Evolutionary conservation across 208 protist species (phyloP).

Genomic region (Acanthamoeba royreba): DNA sequence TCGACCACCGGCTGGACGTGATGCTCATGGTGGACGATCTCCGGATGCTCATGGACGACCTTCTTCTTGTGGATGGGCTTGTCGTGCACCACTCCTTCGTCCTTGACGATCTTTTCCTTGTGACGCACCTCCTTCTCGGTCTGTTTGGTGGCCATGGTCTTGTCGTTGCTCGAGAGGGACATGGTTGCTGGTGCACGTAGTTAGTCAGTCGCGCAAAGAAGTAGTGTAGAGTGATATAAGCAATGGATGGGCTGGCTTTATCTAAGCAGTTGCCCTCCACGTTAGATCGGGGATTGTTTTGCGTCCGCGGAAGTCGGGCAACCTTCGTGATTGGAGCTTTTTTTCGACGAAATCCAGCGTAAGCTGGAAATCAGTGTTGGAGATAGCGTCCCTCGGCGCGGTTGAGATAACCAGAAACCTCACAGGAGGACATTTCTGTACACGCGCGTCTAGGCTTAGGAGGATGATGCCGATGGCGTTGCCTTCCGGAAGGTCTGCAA

Average conservation of each 20-base stretch:
- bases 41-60: background rate
- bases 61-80: background rate
- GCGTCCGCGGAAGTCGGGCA: too few species aligned
- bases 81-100: background rate
- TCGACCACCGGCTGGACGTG: background rate
- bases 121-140: background rate
- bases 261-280: too few species aligned
- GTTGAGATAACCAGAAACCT: too few species aligned
- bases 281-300: too few species aligned
- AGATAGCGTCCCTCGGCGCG: too few species aligned
- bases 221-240: background rate
- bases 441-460: too few species aligned
- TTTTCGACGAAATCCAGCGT: too few species aligned
- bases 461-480: too few species aligned
- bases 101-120: background rate
- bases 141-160: background rate
- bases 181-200: background rate
- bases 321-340: too few species aligned
- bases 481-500: too few species aligned
- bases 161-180: background rate
- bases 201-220: background rate
- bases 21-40: background rate
- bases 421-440: too few species aligned
- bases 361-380: too few species aligned
- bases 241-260: background rate